Evolutionary conservation across 2,329 filamentous ascomycete species (phyloP).

Genomic region (Bipolaris zeicola): DNA sequence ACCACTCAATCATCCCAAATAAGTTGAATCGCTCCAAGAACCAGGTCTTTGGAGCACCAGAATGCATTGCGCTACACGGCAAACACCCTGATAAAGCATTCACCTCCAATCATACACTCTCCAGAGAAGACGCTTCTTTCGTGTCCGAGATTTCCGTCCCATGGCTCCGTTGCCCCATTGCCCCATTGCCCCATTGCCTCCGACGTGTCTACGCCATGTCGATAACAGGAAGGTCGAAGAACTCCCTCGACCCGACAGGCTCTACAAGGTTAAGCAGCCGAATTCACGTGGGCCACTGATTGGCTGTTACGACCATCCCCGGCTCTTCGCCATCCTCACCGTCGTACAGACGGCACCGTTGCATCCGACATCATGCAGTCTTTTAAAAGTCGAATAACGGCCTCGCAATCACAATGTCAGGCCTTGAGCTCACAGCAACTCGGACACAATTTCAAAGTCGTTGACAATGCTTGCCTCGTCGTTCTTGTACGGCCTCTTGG

Average conservation of each 20-base stretch:
- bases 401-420: background rate
- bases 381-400: conserved; percentile 12
- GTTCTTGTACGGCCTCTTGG: conserved; percentile 24
- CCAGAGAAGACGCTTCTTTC: conserved; percentile 6
- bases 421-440: background rate
- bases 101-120: conserved; percentile 7
- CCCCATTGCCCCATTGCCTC: no score
- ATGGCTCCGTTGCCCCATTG: conserved; percentile 1
- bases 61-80: background rate
- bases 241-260: background rate
- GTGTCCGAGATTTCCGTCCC: background rate
- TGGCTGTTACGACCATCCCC: conserved; percentile 20
- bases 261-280: conserved; percentile 16
- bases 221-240: conserved; percentile 17
- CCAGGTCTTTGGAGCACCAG: conserved; percentile 3
- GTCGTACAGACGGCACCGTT: conserved; percentile 1
- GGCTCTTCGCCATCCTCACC: conserved; percentile 1
- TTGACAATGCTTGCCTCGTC: conserved; percentile 25
- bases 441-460: background rate
- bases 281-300: conserved; percentile 35
- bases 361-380: conserved; percentile 6
- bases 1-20: background rate
- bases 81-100: background rate
- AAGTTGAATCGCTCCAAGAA: background rate
- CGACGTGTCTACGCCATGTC: background rate